Percentiles rank a stretch among this genome's conserved stretches.
These are phyloP conservation scores for Penium margaritaceum DNA, from an alignment of 139 green algal species.

Conservation along the genomic window DNA sequence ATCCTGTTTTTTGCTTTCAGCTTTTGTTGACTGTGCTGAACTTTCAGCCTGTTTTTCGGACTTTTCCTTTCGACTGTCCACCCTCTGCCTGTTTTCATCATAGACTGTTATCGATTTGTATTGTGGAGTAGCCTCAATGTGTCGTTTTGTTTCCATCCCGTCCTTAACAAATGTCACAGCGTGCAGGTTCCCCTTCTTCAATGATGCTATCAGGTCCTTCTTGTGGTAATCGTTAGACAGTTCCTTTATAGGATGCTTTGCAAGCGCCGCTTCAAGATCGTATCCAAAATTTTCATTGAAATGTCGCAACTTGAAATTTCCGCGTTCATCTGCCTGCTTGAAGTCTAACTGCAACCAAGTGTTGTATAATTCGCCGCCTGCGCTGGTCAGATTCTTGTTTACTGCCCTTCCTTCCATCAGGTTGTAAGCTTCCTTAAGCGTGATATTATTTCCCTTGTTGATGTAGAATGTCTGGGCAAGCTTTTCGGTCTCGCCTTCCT, in stretches of 20 bases:
- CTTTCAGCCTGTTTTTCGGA: neutral
- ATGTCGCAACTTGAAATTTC: neutral
- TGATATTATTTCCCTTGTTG: neutral
- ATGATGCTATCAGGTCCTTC: neutral
- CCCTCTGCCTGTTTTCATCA: neutral
- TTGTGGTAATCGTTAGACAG: neutral
- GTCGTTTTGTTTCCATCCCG: neutral
- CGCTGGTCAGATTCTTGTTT: neutral
- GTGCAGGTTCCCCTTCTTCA: neutral
- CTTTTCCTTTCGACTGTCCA: neutral
- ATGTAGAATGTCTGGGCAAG: neutral
- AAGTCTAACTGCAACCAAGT: neutral
- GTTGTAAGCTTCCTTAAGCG: neutral
- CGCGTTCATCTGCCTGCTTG: neutral
- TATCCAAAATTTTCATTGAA: neutral
- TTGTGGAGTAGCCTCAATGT: neutral
- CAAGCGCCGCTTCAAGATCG: neutral
- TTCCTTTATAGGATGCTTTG: neutral
- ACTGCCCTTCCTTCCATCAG: neutral
- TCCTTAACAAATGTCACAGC: neutral
- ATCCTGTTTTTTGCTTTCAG: neutral
- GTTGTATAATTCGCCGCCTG: neutral
- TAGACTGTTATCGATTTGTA: neutral
- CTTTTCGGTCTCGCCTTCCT: neutral
- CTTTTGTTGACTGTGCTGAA: neutral